phyloP scores from a whole-genome alignment of 2,329 filamentous ascomycete genomes.

The Hypoxylon sp. region DNA sequence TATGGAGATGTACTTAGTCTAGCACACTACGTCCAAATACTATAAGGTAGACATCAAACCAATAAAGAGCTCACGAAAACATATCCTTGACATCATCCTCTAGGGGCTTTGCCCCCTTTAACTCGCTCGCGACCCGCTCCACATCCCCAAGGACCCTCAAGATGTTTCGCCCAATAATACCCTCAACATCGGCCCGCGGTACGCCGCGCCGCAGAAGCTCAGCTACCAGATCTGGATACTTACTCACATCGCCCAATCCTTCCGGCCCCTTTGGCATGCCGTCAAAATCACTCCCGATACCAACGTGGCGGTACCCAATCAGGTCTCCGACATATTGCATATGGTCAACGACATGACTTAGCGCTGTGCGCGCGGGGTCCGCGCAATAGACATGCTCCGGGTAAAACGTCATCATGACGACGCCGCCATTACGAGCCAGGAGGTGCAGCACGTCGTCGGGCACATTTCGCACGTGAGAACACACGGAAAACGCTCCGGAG shows the following conservation, averaged over 20 bases:
- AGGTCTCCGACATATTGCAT: conserved; percentile 53
- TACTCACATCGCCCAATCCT: conserved; percentile 47
- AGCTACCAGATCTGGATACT: conserved; percentile 21
- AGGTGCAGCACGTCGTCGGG: conserved; percentile 40
- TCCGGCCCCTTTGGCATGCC: conserved; percentile 44
- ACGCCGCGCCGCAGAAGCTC: neutral
- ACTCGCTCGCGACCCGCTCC: no score
- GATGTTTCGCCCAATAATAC: no score
- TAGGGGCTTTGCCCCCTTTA: no score
- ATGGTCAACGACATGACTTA: conserved; percentile 51
- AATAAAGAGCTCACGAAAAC: no score
- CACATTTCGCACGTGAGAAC: conserved; percentile 73
- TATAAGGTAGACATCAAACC: no score
- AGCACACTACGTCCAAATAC: no score
- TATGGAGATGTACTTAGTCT: no score
- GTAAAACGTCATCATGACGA: neutral
- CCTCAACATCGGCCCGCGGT: no score
- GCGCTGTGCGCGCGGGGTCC: neutral
- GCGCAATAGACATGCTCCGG: neutral
- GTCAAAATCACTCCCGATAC: conserved; percentile 56
- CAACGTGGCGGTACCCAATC: conserved; percentile 53
- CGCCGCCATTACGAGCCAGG: neutral
- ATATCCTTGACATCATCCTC: no score
- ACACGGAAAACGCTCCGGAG: conserved; percentile 63
- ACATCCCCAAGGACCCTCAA: no score